Base-by-base conservation (phyloP, 176 grass and related monocot species). In the Triticum timopheevii region DNA sequence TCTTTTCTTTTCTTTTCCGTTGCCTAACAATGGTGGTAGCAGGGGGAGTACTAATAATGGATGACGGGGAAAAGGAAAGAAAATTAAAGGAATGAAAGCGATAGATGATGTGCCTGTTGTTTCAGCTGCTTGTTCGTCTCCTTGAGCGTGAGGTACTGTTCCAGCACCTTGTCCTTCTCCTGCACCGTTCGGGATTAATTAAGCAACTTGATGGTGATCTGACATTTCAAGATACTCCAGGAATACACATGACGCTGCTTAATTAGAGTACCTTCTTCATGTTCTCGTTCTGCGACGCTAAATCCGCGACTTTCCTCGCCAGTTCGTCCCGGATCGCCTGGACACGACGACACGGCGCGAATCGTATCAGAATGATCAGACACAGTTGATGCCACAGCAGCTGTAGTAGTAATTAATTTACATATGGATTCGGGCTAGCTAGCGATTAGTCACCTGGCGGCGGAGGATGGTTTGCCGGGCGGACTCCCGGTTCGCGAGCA, bases 401-500 rank as follows among this genome's bases (percentile, higher is more conserved):
- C 49, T 17, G 49, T 52, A 5, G 49, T 52, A 1, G 49, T 52
- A 52, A 52, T 54, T 19, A 54, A 54, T 54, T 19, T 54, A 16
- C 50, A 54, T 16, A 54, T 58, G 52, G 52, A 58, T 58, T 35
- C 0, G 50, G 2, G 2, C 11, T 19, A 23, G 4, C 0, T 1
- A 44, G 56, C 13, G 2, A 34, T 81, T 23, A 23, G 0, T 82
- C 31, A 92, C 94, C 81, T 95, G 95, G 69, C 95, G 85, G 66
- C 91, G 88, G 61, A 91, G 89, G 54, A 98, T 98, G 79, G 95
- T 95, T 47, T 98, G 95, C 56, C 91, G 92, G 7, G 95, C 95
- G 8, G 95, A 98, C 73, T 95, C 93, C 85, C 95, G 90, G 83
- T 98, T 98, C 2, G 93, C 93, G 40, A 98, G 85, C 56, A 98